Percentiles rank a stretch among this genome's conserved stretches.
Evolutionary conservation across 164 flowering plant species (phyloP).

Genomic region (Aristolochia contorta): DNA sequence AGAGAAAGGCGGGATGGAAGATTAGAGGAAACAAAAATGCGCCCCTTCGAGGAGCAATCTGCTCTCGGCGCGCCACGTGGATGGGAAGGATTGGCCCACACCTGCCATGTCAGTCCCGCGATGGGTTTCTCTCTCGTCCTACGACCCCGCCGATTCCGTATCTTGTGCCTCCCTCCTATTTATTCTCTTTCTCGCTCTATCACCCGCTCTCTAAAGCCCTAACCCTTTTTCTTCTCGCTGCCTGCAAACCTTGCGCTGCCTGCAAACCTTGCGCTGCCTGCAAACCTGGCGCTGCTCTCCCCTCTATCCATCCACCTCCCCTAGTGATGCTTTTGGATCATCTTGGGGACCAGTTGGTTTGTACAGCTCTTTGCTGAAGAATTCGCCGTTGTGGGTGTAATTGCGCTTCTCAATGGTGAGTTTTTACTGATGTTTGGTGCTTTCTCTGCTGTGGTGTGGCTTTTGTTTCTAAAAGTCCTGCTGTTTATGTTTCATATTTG

Average conservation of each 20-base stretch:
- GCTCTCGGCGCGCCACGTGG: slow-evolving; percentile 33
- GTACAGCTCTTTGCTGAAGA: too few species aligned
- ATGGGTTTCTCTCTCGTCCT: slow-evolving; percentile 27
- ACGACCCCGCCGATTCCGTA: slow-evolving; percentile 73
- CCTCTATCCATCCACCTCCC: not conserved
- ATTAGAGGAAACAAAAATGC: slow-evolving; percentile 1
- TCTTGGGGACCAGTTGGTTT: too few species aligned
- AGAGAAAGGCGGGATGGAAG: not conserved
- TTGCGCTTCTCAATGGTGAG: not conserved
- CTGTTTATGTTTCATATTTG: not conserved
- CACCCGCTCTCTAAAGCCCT: slow-evolving; percentile 7
- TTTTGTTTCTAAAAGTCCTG: not conserved
- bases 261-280: not conserved
- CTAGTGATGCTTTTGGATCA: not conserved
- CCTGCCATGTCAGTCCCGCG: slow-evolving; percentile 58
- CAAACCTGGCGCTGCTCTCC: not conserved
- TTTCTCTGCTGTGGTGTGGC: not conserved
- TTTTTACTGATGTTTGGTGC: not conserved
- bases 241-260: not conserved
- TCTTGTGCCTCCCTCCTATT: slow-evolving; percentile 28
- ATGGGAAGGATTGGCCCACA: slow-evolving; percentile 16
- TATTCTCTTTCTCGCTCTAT: slow-evolving; percentile 10
- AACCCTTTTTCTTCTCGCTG: not conserved
- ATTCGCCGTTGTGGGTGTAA: not conserved
- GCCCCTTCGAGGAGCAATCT: slow-evolving; percentile 3